These are phyloP conservation scores for Candida saitoana DNA, from an alignment of 805 yeast genomes.

Conservation along the genomic window DNA sequence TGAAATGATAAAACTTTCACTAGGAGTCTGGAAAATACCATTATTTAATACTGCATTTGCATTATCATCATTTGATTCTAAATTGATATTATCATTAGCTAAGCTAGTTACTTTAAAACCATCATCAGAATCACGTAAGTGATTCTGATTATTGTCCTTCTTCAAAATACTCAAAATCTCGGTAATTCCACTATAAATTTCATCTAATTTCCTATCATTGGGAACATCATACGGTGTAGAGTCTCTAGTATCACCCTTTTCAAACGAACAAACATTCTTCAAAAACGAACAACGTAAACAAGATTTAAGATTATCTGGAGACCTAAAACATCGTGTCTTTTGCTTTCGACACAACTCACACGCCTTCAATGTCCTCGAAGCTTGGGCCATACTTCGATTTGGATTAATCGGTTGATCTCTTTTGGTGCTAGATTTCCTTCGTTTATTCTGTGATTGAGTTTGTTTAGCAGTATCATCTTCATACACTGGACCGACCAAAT, in stretches of 20 bases:
- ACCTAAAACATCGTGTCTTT: constrained; percentile 60
- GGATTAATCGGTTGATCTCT: constrained; percentile 3
- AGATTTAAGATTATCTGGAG: constrained; percentile 39
- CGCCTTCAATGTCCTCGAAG: constrained; percentile 47
- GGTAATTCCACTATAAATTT: constrained; percentile 31
- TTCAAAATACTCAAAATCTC: constrained; percentile 30
- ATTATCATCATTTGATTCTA: constrained; percentile 22
- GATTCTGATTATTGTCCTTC: neutral
- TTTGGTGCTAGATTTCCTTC: neutral
- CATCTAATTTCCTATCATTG: constrained; percentile 22
- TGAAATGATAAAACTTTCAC: constrained; percentile 35
- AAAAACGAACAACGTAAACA: constrained; percentile 60
- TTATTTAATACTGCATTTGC: constrained; percentile 12
- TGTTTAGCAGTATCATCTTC: neutral
- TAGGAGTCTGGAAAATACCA: constrained; percentile 17
- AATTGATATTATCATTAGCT: constrained; percentile 16
- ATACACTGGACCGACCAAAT: neutral
- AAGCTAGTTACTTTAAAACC: neutral
- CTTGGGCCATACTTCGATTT: constrained; percentile 22
- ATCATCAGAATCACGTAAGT: no score
- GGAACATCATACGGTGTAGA: neutral
- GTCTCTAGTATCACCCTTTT: constrained; percentile 7
- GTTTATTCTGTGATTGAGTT: neutral
- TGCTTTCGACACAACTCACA: constrained; percentile 53
- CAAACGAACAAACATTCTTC: constrained; percentile 51